Evolutionary conservation across 192 early-diverging fungal species (phyloP), one percentile per base, ranked within the genome.

Genomic region (Coemansia sp.): DNA sequence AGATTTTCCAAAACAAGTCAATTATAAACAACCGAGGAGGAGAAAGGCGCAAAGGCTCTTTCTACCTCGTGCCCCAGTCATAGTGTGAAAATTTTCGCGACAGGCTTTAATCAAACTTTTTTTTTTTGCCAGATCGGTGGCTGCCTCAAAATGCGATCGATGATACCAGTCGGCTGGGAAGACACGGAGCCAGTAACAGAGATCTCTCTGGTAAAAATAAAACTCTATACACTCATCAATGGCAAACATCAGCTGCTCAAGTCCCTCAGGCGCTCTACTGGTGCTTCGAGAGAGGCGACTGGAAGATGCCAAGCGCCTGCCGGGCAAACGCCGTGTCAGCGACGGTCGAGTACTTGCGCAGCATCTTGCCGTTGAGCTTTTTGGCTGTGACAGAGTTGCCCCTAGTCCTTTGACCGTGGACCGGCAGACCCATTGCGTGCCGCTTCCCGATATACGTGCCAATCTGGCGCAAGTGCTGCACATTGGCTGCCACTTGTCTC

Each of bases 321-420:
- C 39, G 17, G 15, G 56, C 19, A 58, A 58, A 58, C n/a, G 64
- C 68, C 4, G 62, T 65, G 9, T 57, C 37, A 3, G 68, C 22
- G 22, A 40, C 29, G 6, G 83, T 81, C 68, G 83, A 84, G 70
- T 77, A 84, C 46, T 67, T 71, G 62, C 77, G 65, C 66, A 90
- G 60, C 77, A 49, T 60, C 17, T 36, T 42, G 36, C 82, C 77
- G 49, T 98, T 98, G 63, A 97, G 66, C 65, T 87, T 91, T 76
- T 90, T 94, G 9, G 96, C 94, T 7, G 93, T 97, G 73, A 84
- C 86, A 40, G 89, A 86, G 76, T 98, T 98, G 60, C 92, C 94
- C 53, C 84, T 86, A 1, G 96, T 97, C 40, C 88, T 80, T 73
- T 96, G 94, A 7, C 95, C 95, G 46, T 93, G 90, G 15, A 97